Conservation (phyloP, 495 filamentous ascomycete species). For the Penicillium argentinense region DNA sequence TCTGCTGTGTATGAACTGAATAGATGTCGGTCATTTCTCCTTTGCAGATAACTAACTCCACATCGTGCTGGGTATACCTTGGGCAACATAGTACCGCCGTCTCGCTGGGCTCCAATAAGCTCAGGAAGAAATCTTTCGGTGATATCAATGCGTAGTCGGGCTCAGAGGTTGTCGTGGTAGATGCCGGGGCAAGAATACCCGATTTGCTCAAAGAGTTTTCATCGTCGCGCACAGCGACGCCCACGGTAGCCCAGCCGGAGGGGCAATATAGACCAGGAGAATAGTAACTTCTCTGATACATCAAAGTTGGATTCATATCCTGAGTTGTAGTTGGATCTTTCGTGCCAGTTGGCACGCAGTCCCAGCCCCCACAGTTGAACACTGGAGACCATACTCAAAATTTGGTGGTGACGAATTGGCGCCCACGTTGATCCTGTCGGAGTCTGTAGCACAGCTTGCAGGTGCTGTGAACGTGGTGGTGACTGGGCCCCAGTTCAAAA, state of each 20-base stretch:
- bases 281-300: not conserved
- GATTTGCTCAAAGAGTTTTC: not conserved
- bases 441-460: not conserved
- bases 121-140: no score
- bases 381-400: not conserved
- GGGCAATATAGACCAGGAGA: conserved; percentile 6
- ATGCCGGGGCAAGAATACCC: not conserved
- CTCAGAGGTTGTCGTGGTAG: not conserved
- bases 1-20: not conserved
- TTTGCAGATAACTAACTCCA: not conserved
- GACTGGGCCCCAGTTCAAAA: conserved; percentile 7
- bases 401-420: not conserved
- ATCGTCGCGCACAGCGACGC: not conserved
- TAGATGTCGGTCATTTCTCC: not conserved
- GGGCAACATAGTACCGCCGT: conserved; percentile 3
- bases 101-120: conserved; percentile 1
- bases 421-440: not conserved
- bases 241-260: conserved; percentile 3
- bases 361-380: not conserved
- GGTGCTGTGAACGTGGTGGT: conserved; percentile 12
- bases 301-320: not conserved
- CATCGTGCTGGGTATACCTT: no score
- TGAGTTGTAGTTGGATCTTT: not conserved
- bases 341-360: not conserved
- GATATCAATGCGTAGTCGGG: not conserved